A percentile compares a stretch with the other conserved stretches of the same genome.
Evolutionary conservation across 371 early-diverging fungal genomes (phyloP).

Genomic region (Dichotomocladium elegans): DNA sequence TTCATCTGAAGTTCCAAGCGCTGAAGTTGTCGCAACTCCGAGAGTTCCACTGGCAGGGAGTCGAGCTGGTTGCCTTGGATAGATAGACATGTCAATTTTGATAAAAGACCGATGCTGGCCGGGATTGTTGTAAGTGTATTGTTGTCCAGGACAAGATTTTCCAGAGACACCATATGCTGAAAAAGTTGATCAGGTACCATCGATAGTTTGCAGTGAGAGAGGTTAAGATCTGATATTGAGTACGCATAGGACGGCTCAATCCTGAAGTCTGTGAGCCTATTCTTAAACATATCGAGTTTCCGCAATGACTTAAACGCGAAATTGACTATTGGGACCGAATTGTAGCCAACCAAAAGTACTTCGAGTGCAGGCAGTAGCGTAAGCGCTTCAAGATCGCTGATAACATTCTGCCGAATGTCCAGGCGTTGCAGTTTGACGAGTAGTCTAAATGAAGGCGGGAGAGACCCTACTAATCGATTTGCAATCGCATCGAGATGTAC

Average conservation of each 20-base stretch:
- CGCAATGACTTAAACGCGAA: conserved; percentile 16
- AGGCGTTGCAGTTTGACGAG: conserved; percentile 65
- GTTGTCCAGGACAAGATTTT: conserved; percentile 61
- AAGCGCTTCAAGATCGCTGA: conserved; percentile 61
- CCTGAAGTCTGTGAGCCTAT: conserved; percentile 52
- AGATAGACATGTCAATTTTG: conserved; percentile 51
- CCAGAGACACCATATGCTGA: conserved; percentile 46
- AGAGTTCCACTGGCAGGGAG: conserved; percentile 35
- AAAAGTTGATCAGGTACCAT: conserved; percentile 65
- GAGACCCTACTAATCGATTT: conserved; percentile 63
- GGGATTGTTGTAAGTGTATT: conserved; percentile 73
- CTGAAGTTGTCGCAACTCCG: conserved; percentile 26
- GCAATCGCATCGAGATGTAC: conserved; percentile 63
- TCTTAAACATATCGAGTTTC: conserved; percentile 47
- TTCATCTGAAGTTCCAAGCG: conserved; percentile 48
- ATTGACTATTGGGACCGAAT: conserved; percentile 45
- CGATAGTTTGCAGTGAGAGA: conserved; percentile 70
- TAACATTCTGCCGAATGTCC: conserved; percentile 71
- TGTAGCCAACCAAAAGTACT: conserved; percentile 64
- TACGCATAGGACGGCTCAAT: neutral
- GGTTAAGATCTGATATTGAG: conserved; percentile 42
- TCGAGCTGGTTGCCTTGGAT: conserved; percentile 74
- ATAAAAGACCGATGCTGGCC: conserved; percentile 52
- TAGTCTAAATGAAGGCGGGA: conserved; percentile 58
- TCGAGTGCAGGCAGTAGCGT: conserved; percentile 55